A percentile compares a stretch with the other conserved stretches of the same genome.
Conservation (phyloP, 148 eudicot species). For the Simmondsia chinensis region DNA sequence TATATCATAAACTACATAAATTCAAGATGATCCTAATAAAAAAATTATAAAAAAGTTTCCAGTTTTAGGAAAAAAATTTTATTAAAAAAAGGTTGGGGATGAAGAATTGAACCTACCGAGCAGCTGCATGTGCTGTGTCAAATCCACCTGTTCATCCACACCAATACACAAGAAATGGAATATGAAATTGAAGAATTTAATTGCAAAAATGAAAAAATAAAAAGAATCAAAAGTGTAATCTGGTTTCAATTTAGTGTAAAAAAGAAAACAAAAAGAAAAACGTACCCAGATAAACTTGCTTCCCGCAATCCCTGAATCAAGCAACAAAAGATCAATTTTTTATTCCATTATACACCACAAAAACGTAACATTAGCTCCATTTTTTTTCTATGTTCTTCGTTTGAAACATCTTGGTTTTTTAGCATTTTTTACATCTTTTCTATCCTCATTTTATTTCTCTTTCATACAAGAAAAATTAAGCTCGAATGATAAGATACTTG, state of each 20-base stretch:
- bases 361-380: too few relatives aligned
- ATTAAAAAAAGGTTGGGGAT: slow-evolving; percentile 6
- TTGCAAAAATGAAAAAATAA: not conserved
- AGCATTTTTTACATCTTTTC: too few relatives aligned
- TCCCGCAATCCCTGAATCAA: slow-evolving; percentile 90
- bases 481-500: not conserved
- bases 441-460: not conserved
- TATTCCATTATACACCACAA: too few relatives aligned
- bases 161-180: slow-evolving; percentile 10
- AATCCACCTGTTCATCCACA: slow-evolving; percentile 61
- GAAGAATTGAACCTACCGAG: slow-evolving; percentile 49
- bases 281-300: slow-evolving; percentile 94
- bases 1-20: too few relatives aligned
- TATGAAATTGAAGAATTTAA: not conserved
- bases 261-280: not conserved
- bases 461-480: not conserved
- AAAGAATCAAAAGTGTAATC: not conserved
- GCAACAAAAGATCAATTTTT: slow-evolving; percentile 3
- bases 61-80: not conserved
- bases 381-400: too few relatives aligned
- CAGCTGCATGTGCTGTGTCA: slow-evolving; percentile 99
- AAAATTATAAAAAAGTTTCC: too few relatives aligned
- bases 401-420: too few relatives aligned
- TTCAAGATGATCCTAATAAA: too few relatives aligned
- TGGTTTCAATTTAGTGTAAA: not conserved